A percentile compares a stretch with the other conserved stretches of the same genome.
phyloP scores from a whole-genome alignment of 2,329 filamentous ascomycete species.

The Chaetomium olivaceum region DNA sequence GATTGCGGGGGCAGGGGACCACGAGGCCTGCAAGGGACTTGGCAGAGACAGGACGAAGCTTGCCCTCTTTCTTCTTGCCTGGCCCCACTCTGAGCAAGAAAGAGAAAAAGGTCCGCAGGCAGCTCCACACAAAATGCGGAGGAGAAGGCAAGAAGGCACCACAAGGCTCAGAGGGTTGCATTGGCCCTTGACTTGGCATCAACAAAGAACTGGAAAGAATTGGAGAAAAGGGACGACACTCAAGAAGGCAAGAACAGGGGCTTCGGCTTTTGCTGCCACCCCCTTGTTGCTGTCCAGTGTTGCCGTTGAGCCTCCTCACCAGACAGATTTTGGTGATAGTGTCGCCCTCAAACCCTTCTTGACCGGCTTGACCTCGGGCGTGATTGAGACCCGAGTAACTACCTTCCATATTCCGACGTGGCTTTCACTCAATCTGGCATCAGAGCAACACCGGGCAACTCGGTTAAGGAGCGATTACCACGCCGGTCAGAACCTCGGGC shows the following conservation, averaged over 20 bases:
- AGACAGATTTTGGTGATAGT: neutral
- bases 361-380: neutral
- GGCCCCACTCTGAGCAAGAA: slow-evolving; percentile 18
- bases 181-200: neutral
- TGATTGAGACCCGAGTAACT: neutral
- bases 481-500: neutral
- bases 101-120: neutral
- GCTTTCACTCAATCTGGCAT: neutral
- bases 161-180: slow-evolving; percentile 1
- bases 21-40: slow-evolving; percentile 17
- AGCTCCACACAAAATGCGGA: slow-evolving; percentile 14
- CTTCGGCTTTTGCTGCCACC: neutral
- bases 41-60: slow-evolving; percentile 2
- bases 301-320: slow-evolving; percentile 16
- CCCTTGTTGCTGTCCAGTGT: slow-evolving; percentile 1
- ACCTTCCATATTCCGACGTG: neutral
- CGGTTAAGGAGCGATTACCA: too few species aligned
- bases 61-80: neutral
- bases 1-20: slow-evolving; percentile 20
- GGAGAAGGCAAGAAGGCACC: neutral
- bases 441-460: neutral
- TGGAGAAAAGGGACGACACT: neutral
- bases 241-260: neutral
- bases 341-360: neutral
- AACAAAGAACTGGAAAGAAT: neutral